A percentile compares a stretch with the other conserved stretches of the same genome.
These are phyloP conservation scores for Hippophae gyantsensis DNA, from an alignment of 306 rosid species.

Conservation along the genomic window DNA sequence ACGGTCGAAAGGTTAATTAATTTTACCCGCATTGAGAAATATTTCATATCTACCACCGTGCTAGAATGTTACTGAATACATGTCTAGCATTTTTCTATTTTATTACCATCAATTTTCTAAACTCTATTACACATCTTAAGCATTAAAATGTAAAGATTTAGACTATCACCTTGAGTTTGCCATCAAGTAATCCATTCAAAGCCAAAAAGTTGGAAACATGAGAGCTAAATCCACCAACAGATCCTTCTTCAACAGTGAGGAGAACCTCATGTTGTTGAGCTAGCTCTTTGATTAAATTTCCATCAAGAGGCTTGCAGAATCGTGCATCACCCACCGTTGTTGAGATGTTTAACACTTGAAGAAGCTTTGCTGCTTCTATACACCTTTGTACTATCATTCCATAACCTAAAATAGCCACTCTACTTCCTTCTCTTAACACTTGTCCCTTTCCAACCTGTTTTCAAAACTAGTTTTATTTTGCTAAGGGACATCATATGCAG, in stretches of 20 bases:
- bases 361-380: conserved; percentile 36
- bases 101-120: no score
- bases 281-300: conserved; percentile 34
- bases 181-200: conserved; percentile 48
- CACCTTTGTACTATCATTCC: conserved; percentile 47
- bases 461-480: not conserved
- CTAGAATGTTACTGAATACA: no score
- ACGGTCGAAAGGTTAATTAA: not conserved
- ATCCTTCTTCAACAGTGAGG: conserved; percentile 63
- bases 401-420: conserved; percentile 60
- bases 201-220: conserved; percentile 56
- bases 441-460: conserved; percentile 58
- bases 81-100: no score
- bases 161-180: conserved; percentile 44
- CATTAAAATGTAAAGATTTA: not conserved
- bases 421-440: conserved; percentile 41
- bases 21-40: not conserved
- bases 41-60: no score
- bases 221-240: conserved; percentile 63
- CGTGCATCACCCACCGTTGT: conserved; percentile 61
- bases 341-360: conserved; percentile 31
- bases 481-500: not conserved
- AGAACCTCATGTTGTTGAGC: conserved; percentile 49
- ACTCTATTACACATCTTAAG: no score
- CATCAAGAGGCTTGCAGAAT: conserved; percentile 62